phyloP scores from a whole-genome alignment of 192 early-diverging fungal species.

The Gonapodya sp. region DNA sequence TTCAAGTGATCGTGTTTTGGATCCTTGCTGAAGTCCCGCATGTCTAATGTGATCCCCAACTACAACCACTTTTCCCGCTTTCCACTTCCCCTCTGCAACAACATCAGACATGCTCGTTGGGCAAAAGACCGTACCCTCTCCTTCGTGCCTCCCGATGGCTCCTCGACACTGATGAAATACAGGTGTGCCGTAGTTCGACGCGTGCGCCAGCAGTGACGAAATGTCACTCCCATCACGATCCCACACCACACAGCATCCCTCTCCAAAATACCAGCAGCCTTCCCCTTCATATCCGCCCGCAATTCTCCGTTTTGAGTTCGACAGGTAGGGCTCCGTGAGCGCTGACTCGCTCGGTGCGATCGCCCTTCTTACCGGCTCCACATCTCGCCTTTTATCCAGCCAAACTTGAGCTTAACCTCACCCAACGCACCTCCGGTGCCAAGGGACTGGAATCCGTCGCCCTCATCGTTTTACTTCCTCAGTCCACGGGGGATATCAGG shows the following conservation, averaged over 20 bases:
- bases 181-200: constrained; percentile 28
- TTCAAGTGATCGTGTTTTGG: no score
- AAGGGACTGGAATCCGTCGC: constrained; percentile 59
- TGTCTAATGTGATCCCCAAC: no score
- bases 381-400: constrained; percentile 56
- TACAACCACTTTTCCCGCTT: not conserved
- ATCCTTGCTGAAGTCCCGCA: no score
- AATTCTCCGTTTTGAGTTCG: not conserved
- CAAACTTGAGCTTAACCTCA: constrained; percentile 60
- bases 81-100: constrained; percentile 6
- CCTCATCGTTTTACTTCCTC: not conserved
- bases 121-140: constrained; percentile 67
- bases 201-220: no score
- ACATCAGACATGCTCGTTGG: constrained; percentile 58
- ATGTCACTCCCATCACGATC: not conserved
- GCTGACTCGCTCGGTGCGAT: not conserved
- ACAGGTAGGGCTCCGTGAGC: not conserved
- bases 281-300: constrained; percentile 11
- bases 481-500: not conserved
- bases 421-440: constrained; percentile 47
- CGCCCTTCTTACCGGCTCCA: constrained; percentile 19
- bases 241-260: constrained; percentile 1
- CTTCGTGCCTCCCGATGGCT: constrained; percentile 91
- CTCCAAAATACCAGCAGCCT: not conserved
- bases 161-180: constrained; percentile 81